phyloP scores from a whole-genome alignment of 1,284 basidiomycete species.

The Afroboletus lepidellus region DNA sequence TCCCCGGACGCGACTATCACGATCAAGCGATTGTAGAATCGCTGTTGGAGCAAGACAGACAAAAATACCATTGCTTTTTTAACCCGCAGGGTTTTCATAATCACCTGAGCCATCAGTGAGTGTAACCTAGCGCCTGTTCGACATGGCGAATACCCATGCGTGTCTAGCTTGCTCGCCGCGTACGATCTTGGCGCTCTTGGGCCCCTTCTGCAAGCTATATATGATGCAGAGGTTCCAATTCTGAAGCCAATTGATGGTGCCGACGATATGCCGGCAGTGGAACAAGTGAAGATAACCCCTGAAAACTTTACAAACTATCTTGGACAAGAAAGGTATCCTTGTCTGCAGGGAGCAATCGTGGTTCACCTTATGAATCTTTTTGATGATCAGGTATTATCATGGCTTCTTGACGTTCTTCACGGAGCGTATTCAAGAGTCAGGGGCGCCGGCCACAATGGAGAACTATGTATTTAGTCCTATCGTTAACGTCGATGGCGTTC shows the following conservation, averaged over 20 bases:
- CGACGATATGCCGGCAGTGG: conserved; percentile 6
- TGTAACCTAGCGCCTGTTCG: not conserved
- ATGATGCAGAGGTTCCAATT: conserved; percentile 40
- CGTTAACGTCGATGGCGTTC: conserved; percentile 45
- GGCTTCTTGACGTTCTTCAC: conserved; percentile 60
- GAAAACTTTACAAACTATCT: conserved; percentile 58
- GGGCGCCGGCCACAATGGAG: conserved; percentile 45
- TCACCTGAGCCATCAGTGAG: conserved; percentile 60
- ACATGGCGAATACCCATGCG: not conserved
- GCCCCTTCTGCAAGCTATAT: conserved; percentile 52
- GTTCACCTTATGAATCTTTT: not conserved
- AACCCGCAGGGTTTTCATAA: conserved; percentile 55
- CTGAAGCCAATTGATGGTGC: conserved; percentile 46
- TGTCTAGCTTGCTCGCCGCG: conserved; percentile 55
- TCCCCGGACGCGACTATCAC: conserved; percentile 50
- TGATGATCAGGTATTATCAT: conserved; percentile 47
- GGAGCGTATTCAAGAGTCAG: conserved; percentile 42
- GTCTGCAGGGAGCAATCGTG: not conserved
- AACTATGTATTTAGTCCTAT: conserved; percentile 53
- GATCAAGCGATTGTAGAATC: conserved; percentile 46
- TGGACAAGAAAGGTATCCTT: conserved; percentile 53
- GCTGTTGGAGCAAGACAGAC: conserved; percentile 54
- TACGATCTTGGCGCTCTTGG: conserved; percentile 64
- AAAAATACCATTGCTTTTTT: conserved; percentile 59
- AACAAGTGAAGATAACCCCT: conserved; percentile 38